These are phyloP conservation scores for Viola odorata DNA, from an alignment of 345 rosid genomes.

Conservation along the genomic window DNA sequence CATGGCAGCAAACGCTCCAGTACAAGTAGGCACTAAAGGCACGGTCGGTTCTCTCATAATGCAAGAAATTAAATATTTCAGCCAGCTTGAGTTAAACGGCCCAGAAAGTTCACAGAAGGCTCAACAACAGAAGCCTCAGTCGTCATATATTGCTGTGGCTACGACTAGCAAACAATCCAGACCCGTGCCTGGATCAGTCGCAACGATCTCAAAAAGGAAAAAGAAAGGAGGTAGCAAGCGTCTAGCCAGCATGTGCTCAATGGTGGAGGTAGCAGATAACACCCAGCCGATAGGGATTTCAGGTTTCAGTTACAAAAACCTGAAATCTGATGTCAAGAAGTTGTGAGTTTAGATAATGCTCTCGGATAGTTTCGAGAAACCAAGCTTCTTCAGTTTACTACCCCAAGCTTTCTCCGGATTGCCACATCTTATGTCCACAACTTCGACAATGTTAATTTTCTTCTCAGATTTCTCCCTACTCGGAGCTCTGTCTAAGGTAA, in stretches of 20 bases:
- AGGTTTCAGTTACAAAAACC: conserved; percentile 42
- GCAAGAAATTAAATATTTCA: conserved; percentile 54
- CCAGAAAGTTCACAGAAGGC: conserved; percentile 30
- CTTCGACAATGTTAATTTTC: conserved; percentile 66
- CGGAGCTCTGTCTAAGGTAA: conserved; percentile 55
- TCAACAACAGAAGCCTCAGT: background rate
- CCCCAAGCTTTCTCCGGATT: conserved; percentile 75
- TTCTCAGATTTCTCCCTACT: conserved; percentile 44
- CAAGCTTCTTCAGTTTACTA: conserved; percentile 78
- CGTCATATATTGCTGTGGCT: conserved; percentile 12
- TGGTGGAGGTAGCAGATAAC: conserved; percentile 48
- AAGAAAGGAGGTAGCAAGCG: conserved; percentile 40
- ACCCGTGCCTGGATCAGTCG: conserved; percentile 21
- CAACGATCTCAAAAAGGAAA: conserved; percentile 41
- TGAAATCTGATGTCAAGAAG: conserved; percentile 48
- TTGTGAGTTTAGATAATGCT: conserved; percentile 51
- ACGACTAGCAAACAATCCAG: conserved; percentile 24
- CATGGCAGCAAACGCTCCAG: conserved; percentile 35
- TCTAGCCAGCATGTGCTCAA: conserved; percentile 50
- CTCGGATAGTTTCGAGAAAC: conserved; percentile 86
- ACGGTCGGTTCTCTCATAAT: conserved; percentile 47
- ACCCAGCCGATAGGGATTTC: conserved; percentile 33
- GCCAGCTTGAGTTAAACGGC: conserved; percentile 31
- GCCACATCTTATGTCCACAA: conserved; percentile 87
- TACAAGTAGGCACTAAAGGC: conserved; percentile 54